Evolutionary conservation across 192 early-diverging fungal species (phyloP).

Genomic region (Coemansia sp.): DNA sequence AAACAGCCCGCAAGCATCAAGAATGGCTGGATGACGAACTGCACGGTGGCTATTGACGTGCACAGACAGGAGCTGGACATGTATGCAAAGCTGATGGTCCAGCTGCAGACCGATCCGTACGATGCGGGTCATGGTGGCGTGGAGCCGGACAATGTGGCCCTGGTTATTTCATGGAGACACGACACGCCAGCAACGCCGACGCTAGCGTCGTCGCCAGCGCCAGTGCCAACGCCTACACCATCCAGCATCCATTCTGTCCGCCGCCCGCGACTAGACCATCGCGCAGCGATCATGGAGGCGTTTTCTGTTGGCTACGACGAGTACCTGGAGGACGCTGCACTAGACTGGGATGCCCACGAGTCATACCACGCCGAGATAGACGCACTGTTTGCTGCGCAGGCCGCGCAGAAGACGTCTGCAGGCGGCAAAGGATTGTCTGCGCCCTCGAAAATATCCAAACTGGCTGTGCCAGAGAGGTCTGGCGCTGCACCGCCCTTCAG

Average conservation of each 20-base stretch:
- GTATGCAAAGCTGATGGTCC: slow-evolving; percentile 52
- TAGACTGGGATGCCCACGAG: slow-evolving; percentile 49
- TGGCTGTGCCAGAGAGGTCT: not conserved
- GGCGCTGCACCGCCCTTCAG: slow-evolving; percentile 16
- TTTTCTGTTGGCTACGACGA: slow-evolving; percentile 52
- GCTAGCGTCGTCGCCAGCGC: too few relatives aligned
- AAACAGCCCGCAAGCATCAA: slow-evolving; percentile 26
- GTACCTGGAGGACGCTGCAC: slow-evolving; percentile 59
- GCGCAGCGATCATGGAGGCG: slow-evolving; percentile 35
- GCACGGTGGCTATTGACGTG: slow-evolving; percentile 49
- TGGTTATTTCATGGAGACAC: slow-evolving; percentile 48
- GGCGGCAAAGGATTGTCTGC: not conserved
- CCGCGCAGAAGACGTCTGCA: slow-evolving; percentile 21
- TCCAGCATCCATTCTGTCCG: slow-evolving; percentile 5
- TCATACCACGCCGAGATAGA: slow-evolving; percentile 48
- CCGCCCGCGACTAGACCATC: slow-evolving; percentile 25
- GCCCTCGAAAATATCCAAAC: not conserved
- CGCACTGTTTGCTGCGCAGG: slow-evolving; percentile 40
- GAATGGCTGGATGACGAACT: slow-evolving; percentile 51
- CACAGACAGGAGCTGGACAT: slow-evolving; percentile 55
- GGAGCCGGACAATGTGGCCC: slow-evolving; percentile 20
- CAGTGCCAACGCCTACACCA: not conserved
- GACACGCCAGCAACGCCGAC: not conserved
- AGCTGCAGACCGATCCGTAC: slow-evolving; percentile 30
- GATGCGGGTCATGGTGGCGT: slow-evolving; percentile 4